Evolutionary conservation across 2,329 filamentous ascomycete genomes (phyloP), one percentile per base, ranked within the genome.

Genomic region (Diplocarpon mali): DNA sequence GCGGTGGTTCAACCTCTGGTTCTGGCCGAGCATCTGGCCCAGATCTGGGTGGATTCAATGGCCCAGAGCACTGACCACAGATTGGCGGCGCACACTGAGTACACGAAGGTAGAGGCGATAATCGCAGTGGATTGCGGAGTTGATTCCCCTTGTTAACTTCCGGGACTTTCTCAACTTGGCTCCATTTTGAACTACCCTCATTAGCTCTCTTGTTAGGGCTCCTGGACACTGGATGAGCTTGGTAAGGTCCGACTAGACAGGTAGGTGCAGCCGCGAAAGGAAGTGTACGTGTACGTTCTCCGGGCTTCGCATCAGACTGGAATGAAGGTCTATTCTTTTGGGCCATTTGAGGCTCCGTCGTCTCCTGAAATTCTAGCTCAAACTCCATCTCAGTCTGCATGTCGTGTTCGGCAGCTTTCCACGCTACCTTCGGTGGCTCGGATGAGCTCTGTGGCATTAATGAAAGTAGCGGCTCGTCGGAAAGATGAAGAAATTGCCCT

Each of bases 281-380:
- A 15, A 49, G 41, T 27, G 47, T 44, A 13, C 37, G 38, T n/a
- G 37, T 49, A 2, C 38, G 42, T 16, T 46, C 46, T 35, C 28
- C 45, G 32, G 16, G 12, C n/a, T 29, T 10, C 13, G 16, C 14
- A 10, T 36, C 20, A 32, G 36, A 32, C 9, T 17, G 40, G 15
- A 49, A 44, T 6, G 28, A 42, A 3, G 32, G 38, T 27, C 7
- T 32, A 10, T 32, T 32, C 11, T 12, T 14, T 14, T 12, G 3
- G 10, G 30, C 11, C 3, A 12, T 32, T 14, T 12, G 11, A 29
- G 3, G n/a, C 29, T 11, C 14, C 2, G 14, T 2, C 12, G 36
- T 24, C 29, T 10, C 4, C 14, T 20, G 2, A 13, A 16, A 7
- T 12, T 30, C 5, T 3, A 14, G n/a, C 7, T 41, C 28, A 7